Percentiles rank a stretch among this genome's conserved stretches.
These are phyloP conservation scores for Coprinellus aureogranulatus DNA, from an alignment of 768 basidiomycete species.

Conservation along the genomic window DNA sequence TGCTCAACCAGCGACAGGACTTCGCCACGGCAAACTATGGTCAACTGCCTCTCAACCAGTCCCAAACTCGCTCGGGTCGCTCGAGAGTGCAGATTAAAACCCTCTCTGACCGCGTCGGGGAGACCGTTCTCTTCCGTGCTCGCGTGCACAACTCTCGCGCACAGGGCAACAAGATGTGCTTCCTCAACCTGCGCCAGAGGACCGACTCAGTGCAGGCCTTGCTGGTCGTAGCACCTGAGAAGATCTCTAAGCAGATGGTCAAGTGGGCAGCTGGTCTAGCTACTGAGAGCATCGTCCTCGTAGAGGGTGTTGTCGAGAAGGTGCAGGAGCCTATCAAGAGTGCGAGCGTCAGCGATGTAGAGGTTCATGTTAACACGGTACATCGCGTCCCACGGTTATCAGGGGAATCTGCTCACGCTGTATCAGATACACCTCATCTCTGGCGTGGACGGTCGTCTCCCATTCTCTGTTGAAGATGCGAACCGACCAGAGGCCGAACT, in stretches of 20 bases:
- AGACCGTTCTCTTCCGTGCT: constrained; percentile 81
- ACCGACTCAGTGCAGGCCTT: constrained; percentile 85
- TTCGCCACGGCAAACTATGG: constrained; percentile 81
- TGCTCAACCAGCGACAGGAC: constrained; percentile 50
- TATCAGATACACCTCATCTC: constrained; percentile 79
- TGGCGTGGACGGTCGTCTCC: constrained; percentile 74
- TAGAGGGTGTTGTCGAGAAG: constrained; percentile 79
- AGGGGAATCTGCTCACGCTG: background rate
- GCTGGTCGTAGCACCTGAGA: constrained; percentile 64
- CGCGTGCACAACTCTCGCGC: constrained; percentile 89
- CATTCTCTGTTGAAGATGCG: constrained; percentile 93
- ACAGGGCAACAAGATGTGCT: constrained; percentile 94
- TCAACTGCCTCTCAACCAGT: constrained; percentile 85
- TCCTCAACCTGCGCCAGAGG: constrained; percentile 88
- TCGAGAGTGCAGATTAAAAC: constrained; percentile 63
- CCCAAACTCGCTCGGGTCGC: constrained; percentile 67
- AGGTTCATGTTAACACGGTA: constrained; percentile 83
- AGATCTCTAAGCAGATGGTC: constrained; percentile 95
- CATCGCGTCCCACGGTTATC: constrained; percentile 13
- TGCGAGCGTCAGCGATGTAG: constrained; percentile 82
- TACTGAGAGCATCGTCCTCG: constrained; percentile 87
- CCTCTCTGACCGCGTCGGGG: constrained; percentile 63
- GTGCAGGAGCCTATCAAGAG: constrained; percentile 87
- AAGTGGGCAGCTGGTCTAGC: constrained; percentile 81
- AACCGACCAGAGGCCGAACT: constrained; percentile 75